Base-by-base conservation (phyloP, 345 rosid genomes). In the Syzygium grande region DNA sequence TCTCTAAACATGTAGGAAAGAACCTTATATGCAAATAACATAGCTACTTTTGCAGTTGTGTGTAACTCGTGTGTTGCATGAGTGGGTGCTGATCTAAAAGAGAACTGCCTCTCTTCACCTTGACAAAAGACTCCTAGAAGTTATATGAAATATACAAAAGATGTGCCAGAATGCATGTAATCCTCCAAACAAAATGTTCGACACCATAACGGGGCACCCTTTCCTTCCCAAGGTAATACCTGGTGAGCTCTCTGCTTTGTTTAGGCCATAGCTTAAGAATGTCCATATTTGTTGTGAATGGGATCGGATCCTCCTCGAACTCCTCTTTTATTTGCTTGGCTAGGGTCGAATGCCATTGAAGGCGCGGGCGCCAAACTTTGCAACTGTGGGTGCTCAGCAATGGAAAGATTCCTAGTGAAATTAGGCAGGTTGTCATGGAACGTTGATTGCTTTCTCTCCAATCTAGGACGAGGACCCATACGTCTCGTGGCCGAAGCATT, bases 291-390 rank as follows among this genome's bases (percentile, higher is more conserved):
- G 94, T 96, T 96, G 92, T 95, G 99, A 87, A 97, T 97, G 63
- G 99, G 99, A 90, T 97, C 96, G 1, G 99, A 95, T 87, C 99
- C 99, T 91, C 87, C 93, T 68, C 92, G 88, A 89, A 94, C 94
- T 80, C 90, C 86, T 91, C 98, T 93, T 89, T 95, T 97, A 86
- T 92, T 90, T 19, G 95, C 95, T 86, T 92, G 96, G 89, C 89
- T 90, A 16, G 94, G 94, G 86, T 94, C 96, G 86, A 92, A 91
- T 90, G 88, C 91, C 59, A 88, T 56, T 4, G 95, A 90, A 87
- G 97, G 98, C 1, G 92, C 89, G 53, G 94, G 96, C 5, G 96
- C 95, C 85, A 88, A 85, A 80, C 88, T 88, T 27, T 61, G 88
- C 27, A 86, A 88, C 49, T 85, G 85, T 65, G 88, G 92, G 85